These are phyloP conservation scores for Umbelopsis vinacea DNA, from an alignment of 192 early-diverging fungal genomes.

Conservation along the genomic window DNA sequence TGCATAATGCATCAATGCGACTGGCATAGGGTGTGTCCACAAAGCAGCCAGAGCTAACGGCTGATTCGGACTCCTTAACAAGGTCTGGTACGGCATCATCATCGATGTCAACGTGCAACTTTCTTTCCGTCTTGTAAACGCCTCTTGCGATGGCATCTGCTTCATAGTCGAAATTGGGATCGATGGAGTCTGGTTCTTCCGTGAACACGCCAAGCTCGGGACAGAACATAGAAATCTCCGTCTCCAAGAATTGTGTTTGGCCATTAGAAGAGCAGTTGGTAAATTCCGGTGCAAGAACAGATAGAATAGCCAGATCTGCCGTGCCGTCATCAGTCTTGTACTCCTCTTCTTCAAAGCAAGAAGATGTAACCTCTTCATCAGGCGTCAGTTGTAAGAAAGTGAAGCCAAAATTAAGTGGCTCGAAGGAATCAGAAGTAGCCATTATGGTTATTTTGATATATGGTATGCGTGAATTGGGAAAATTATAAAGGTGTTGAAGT, in stretches of 20 bases:
- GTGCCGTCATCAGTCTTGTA: not conserved
- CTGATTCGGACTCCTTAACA: constrained; percentile 4
- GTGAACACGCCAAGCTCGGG: constrained; percentile 16
- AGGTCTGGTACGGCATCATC: constrained; percentile 4
- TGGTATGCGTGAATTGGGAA: not conserved
- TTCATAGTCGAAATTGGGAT: constrained; percentile 9
- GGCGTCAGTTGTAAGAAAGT: constrained; percentile 15
- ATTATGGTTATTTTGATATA: not conserved
- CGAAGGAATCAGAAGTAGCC: not conserved
- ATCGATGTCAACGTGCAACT: not conserved
- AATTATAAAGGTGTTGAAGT: not conserved
- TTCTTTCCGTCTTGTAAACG: constrained; percentile 6
- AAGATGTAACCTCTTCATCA: not conserved
- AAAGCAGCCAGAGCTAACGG: constrained; percentile 11
- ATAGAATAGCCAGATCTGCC: not conserved
- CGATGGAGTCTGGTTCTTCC: constrained; percentile 7
- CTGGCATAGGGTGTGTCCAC: constrained; percentile 1
- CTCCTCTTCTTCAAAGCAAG: not conserved
- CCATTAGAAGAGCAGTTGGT: constrained; percentile 2
- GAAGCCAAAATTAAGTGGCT: not conserved
- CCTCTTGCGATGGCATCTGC: constrained; percentile 4
- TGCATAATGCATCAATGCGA: constrained; percentile 4
- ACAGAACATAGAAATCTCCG: constrained; percentile 14
- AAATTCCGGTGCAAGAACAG: constrained; percentile 3
- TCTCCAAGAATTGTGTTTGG: not conserved